A percentile compares a stretch with the other conserved stretches of the same genome.
phyloP scores from a whole-genome alignment of 2,329 filamentous ascomycete genomes.

The Parafenestella ontariensis region DNA sequence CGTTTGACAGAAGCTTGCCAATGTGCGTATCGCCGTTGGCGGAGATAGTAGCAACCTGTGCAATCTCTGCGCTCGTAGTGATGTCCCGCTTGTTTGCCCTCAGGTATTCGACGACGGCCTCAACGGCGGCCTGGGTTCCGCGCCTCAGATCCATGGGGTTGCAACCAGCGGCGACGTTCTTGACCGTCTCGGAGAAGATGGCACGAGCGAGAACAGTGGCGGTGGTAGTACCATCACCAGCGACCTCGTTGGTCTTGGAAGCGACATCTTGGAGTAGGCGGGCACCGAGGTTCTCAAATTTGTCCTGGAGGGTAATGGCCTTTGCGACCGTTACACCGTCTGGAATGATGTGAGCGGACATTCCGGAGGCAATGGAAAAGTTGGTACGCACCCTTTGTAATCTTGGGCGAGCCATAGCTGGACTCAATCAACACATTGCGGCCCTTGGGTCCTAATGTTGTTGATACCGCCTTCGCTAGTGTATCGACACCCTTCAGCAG shows the following conservation, averaged over 20 bases:
- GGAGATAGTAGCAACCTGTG: conserved; percentile 97
- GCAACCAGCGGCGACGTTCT: conserved; percentile 99
- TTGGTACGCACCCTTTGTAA: conserved; percentile 82
- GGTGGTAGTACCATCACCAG: conserved; percentile 97
- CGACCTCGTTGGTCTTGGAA: conserved; percentile 98
- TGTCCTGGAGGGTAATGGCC: conserved; percentile 93
- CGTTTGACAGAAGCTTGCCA: conserved; percentile 92
- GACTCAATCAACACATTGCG: conserved; percentile 99
- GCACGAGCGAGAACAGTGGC: conserved; percentile 95
- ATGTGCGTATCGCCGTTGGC: conserved; percentile 97
- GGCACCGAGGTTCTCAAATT: conserved; percentile 99
- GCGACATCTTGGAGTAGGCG: conserved; percentile 97
- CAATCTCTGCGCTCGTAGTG: conserved; percentile 95
- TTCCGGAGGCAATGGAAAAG: not conserved
- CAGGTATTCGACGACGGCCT: conserved; percentile 91
- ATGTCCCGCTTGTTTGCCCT: conserved; percentile 97
- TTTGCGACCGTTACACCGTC: conserved; percentile 66
- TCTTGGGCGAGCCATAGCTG: conserved; percentile 98
- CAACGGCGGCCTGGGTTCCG: conserved; percentile 95
- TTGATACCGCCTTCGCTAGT: conserved; percentile 92
- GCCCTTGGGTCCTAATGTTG: conserved; percentile 96
- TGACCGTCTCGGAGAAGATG: conserved; percentile 99
- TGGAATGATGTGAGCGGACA: conserved; percentile 32
- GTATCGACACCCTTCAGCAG: conserved; percentile 96
- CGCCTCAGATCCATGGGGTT: conserved; percentile 99